These are phyloP conservation scores for Ceratobasidium papillatum DNA, from an alignment of 1,284 basidiomycete genomes.

Conservation along the genomic window DNA sequence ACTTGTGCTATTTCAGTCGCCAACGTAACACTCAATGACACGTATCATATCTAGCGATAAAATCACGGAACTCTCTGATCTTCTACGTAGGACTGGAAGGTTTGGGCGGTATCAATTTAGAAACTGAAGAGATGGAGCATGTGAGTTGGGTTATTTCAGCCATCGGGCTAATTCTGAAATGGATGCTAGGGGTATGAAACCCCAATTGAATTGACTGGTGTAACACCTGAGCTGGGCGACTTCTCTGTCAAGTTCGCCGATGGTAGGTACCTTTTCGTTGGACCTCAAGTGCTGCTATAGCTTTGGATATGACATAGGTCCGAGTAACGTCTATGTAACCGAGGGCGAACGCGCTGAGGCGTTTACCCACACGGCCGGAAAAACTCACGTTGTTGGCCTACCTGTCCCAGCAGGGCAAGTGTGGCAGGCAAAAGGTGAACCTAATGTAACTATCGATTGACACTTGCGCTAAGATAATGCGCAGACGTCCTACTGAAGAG, in stretches of 20 bases:
- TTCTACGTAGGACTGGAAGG: conserved; percentile 91
- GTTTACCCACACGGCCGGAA: conserved; percentile 72
- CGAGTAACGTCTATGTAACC: conserved; percentile 64
- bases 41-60: conserved; percentile 51
- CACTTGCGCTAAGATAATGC: conserved; percentile 2
- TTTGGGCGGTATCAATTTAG: conserved; percentile 80
- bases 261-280: conserved; percentile 57
- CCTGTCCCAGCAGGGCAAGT: conserved; percentile 69
- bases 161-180: neutral
- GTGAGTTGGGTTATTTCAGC: conserved; percentile 54
- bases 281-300: neutral
- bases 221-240: conserved; percentile 78
- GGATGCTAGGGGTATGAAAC: conserved; percentile 72
- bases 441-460: conserved; percentile 8
- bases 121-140: conserved; percentile 75
- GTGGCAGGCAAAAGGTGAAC: conserved; percentile 84
- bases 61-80: conserved; percentile 75
- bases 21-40: neutral
- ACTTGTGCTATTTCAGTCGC: neutral
- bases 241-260: conserved; percentile 85
- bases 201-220: conserved; percentile 72
- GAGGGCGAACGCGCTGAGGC: conserved; percentile 64
- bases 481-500: conserved; percentile 73
- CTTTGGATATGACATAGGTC: conserved; percentile 54
- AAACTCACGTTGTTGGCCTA: conserved; percentile 76